These are phyloP conservation scores for Scheffersomyces lignosus DNA, from an alignment of 805 yeast species.

Conservation along the genomic window DNA sequence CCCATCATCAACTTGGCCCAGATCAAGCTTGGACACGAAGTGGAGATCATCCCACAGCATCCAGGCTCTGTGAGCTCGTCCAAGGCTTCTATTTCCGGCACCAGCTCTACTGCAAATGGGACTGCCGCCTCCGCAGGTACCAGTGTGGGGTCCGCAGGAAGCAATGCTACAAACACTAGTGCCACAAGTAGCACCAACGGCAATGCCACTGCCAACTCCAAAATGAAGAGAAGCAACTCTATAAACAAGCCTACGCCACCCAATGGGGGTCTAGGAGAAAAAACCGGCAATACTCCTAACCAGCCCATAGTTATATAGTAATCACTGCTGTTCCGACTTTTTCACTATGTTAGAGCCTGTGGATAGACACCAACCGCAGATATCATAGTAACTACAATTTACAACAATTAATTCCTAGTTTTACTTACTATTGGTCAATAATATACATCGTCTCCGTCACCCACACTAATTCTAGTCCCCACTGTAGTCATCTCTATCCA, in stretches of 20 bases:
- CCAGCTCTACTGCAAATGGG: too few relatives aligned
- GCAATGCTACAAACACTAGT: slow-evolving; percentile 2
- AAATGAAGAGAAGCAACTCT: slow-evolving; percentile 2
- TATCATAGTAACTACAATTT: too few relatives aligned
- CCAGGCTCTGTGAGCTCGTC: not conserved
- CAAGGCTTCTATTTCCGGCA: too few relatives aligned
- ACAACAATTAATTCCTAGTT: too few relatives aligned
- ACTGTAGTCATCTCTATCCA: too few relatives aligned
- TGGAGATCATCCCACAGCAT: slow-evolving; percentile 40
- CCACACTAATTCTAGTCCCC: too few relatives aligned
- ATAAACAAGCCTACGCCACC: not conserved
- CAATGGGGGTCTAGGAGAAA: not conserved
- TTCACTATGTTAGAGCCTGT: too few relatives aligned
- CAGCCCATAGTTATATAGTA: slow-evolving; percentile 6
- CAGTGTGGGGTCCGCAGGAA: not conserved
- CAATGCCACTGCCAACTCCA: not conserved
- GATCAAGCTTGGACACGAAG: slow-evolving; percentile 50
- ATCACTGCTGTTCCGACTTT: not conserved
- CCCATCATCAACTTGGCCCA: slow-evolving; percentile 54
- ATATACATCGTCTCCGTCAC: too few relatives aligned
- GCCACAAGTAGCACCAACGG: not conserved
- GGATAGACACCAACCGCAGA: too few relatives aligned
- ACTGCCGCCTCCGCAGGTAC: not conserved
- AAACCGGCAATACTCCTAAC: slow-evolving; percentile 4
- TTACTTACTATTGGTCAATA: too few relatives aligned